These are phyloP conservation scores for Ceratobasidium sp. DNA, from an alignment of 1,284 basidiomycete species.

Conservation along the genomic window DNA sequence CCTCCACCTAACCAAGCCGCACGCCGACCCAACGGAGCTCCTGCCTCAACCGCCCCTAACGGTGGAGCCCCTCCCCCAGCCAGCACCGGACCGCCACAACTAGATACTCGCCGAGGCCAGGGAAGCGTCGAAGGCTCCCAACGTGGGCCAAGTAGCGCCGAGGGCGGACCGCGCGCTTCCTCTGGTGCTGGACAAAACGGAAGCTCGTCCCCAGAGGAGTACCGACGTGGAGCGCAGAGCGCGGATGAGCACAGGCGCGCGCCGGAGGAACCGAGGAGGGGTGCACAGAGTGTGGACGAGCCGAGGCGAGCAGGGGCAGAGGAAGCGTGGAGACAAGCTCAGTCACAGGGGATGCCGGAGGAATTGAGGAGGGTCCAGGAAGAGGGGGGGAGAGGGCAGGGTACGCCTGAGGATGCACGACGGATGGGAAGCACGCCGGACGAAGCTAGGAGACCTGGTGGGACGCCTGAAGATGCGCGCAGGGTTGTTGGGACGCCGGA, in stretches of 20 bases:
- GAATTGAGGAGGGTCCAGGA: conserved; percentile 4
- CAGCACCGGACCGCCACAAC: background rate
- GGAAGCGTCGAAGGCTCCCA: background rate
- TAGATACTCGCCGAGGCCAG: background rate
- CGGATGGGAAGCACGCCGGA: background rate
- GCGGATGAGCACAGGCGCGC: conserved; percentile 21
- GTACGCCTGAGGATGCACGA: background rate
- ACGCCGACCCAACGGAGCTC: conserved; percentile 55
- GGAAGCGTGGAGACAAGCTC: background rate
- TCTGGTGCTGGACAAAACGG: background rate
- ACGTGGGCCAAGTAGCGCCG: background rate
- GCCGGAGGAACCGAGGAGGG: conserved; percentile 5
- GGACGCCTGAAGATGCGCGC: background rate
- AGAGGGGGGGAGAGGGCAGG: background rate
- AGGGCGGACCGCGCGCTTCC: background rate
- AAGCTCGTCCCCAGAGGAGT: background rate
- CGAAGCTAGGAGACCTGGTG: background rate
- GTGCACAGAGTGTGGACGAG: conserved; percentile 34
- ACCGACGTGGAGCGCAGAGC: background rate
- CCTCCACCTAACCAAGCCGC: conserved; percentile 62
- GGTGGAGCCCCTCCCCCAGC: background rate
- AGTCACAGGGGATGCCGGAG: conserved; percentile 17
- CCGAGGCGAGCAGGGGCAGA: background rate
- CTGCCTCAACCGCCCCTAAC: conserved; percentile 3
- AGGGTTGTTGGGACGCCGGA: background rate